phyloP scores from a whole-genome alignment of 805 yeast species.

The Ogataea methanolica region DNA sequence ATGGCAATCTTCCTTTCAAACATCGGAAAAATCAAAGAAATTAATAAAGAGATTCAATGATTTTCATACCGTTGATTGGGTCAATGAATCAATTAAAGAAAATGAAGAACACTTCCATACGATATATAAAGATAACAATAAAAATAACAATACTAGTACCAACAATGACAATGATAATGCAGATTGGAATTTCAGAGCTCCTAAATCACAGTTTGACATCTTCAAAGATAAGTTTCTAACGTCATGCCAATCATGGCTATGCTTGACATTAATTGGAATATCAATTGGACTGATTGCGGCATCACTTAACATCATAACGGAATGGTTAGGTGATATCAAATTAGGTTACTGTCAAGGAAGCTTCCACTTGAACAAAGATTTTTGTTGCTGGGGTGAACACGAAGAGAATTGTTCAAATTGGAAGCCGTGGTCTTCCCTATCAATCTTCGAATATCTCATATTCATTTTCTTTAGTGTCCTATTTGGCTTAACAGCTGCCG shows the following conservation, averaged over 20 bases:
- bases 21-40: slow-evolving; percentile 10
- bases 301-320: slow-evolving; percentile 72
- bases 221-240: slow-evolving; percentile 27
- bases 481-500: slow-evolving; percentile 63
- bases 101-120: slow-evolving; percentile 31
- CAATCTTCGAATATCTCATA: slow-evolving; percentile 40
- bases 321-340: slow-evolving; percentile 76
- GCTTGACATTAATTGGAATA: slow-evolving; percentile 70
- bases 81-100: slow-evolving; percentile 52
- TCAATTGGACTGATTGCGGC: slow-evolving; percentile 83
- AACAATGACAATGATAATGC: slow-evolving; percentile 4
- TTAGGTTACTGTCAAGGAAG: slow-evolving; percentile 71
- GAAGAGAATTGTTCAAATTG: slow-evolving; percentile 57
- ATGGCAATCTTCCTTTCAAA: slow-evolving; percentile 21
- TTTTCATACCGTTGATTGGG: slow-evolving; percentile 68
- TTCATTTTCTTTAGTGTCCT: slow-evolving; percentile 56
- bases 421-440: slow-evolving; percentile 55
- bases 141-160: not conserved
- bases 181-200: not conserved
- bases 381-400: slow-evolving; percentile 75
- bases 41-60: slow-evolving; percentile 49
- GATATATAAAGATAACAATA: slow-evolving; percentile 7
- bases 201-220: slow-evolving; percentile 7
- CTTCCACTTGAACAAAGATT: slow-evolving; percentile 65
- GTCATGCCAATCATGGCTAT: slow-evolving; percentile 61